Evolutionary conservation across 1,139 yeast genomes (phyloP), one percentile per base, ranked within the genome.

Genomic region (Hyphopichia pseudoburtonii): DNA sequence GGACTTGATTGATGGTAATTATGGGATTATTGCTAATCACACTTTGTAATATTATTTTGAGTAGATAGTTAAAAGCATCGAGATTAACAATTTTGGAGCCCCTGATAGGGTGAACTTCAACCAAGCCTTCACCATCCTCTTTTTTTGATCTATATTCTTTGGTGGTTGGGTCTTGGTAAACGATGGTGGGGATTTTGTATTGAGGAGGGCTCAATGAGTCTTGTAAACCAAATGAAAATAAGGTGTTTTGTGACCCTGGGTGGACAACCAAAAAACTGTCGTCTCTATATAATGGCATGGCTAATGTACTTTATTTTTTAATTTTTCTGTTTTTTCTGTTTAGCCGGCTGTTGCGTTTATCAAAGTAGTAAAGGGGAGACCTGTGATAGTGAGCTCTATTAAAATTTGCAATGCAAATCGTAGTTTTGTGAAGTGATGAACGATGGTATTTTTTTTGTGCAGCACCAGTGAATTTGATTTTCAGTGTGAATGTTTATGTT

Each of bases 141-240:
- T 54, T 48, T 21, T 52, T 55, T 7, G 81, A 66, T 33, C 66
- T 68, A 47, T 49, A 68, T 39, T 66, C 68, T 38, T 66, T 63
- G 25, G 75, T 61, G 3, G 54, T 54, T 10, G 73, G 63, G 44
- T 78, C 76, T 43, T 66, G 69, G 57, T 80, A 89, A 7, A 90
- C 95, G 23, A 71, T 70, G 0, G 96, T 80, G 10, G 96, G 95
- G 28, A 89, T 69, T 42, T 79, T 79, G 47, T 76, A 77, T 33
- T 80, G 77, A 1, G 97, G 95, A 2, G 95, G 89, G 3, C 86
- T 66, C 45, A 87, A 72, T 1, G 87, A 73, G 46, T 90, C 97
- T 37, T 80, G 82, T 30, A 90, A 66, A 2, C 97, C 97, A 56
- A 86, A 82, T 48, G 85, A 84, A 30, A 86, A 86, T 38, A 83